Evolutionary conservation across 2,329 filamentous ascomycete species (phyloP).

Genomic region (Juglanconis juglandina): DNA sequence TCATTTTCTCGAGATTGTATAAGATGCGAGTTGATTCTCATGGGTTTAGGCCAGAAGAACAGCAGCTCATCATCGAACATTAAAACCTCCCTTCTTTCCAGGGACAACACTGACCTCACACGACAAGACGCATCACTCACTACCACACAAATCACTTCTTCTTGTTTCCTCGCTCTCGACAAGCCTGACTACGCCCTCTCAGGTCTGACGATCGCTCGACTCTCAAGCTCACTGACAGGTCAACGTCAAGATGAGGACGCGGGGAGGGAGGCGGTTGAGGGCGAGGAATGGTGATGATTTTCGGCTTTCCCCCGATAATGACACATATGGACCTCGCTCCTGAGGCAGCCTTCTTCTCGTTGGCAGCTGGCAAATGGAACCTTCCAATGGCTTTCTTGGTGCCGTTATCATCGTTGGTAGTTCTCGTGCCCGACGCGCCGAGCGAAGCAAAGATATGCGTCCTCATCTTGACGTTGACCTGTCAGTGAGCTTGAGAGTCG

Average conservation of each 20-base stretch:
- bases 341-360: not conserved
- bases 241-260: not conserved
- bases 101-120: not conserved
- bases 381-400: not conserved
- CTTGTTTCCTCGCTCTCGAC: not conserved
- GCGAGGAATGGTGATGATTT: not conserved
- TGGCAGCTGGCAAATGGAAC: not conserved
- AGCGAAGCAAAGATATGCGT: not conserved
- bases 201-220: not conserved
- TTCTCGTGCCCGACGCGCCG: not conserved
- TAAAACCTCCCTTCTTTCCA: not conserved
- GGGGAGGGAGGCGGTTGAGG: constrained; percentile 1
- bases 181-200: not conserved
- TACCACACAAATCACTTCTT: not conserved
- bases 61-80: not conserved
- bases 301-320: not conserved
- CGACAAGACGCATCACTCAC: not conserved
- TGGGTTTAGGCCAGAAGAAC: not conserved
- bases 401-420: not conserved
- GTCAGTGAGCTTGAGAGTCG: not conserved
- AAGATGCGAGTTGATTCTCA: constrained; percentile 9
- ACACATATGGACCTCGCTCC: not conserved
- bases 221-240: not conserved
- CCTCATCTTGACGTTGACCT: not conserved
- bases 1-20: not conserved